Evolutionary conservation across 306 rosid species (phyloP).

Genomic region (Lithocarpus polystachyus): DNA sequence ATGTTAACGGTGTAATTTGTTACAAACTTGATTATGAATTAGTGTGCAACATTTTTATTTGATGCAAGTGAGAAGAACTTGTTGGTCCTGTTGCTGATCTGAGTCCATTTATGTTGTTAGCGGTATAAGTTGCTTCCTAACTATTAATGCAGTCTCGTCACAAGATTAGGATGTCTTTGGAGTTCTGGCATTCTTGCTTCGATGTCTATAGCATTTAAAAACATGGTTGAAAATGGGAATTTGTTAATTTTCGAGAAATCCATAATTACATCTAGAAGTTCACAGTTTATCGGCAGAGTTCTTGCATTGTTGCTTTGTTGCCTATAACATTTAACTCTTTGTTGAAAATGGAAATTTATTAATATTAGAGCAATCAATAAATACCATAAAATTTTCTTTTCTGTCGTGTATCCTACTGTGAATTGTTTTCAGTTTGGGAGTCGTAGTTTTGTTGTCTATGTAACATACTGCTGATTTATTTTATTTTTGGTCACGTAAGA

Average conservation of each 20-base stretch:
- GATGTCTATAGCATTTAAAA: neutral
- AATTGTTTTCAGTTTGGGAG: neutral
- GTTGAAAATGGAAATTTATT: neutral
- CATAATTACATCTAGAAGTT: neutral
- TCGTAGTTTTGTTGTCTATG: neutral
- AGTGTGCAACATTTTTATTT: neutral
- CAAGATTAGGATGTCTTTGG: neutral
- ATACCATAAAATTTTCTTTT: neutral
- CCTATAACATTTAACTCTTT: neutral
- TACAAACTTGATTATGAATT: neutral
- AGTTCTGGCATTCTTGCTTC: neutral
- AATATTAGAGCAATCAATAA: neutral
- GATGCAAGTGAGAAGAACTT: neutral
- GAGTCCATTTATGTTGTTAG: neutral
- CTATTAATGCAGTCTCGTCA: neutral
- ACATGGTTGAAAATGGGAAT: neutral
- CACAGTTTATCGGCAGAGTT: neutral
- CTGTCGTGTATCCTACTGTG: neutral
- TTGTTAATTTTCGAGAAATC: neutral
- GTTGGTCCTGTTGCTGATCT: neutral
- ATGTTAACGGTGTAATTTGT: neutral
- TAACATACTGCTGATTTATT: neutral
- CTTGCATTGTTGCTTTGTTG: neutral
- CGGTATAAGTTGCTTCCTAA: neutral
- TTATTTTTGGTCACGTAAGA: too few relatives aligned